Conservation (phyloP, 106 monocot genomes). For the Acorus calamus region DNA sequence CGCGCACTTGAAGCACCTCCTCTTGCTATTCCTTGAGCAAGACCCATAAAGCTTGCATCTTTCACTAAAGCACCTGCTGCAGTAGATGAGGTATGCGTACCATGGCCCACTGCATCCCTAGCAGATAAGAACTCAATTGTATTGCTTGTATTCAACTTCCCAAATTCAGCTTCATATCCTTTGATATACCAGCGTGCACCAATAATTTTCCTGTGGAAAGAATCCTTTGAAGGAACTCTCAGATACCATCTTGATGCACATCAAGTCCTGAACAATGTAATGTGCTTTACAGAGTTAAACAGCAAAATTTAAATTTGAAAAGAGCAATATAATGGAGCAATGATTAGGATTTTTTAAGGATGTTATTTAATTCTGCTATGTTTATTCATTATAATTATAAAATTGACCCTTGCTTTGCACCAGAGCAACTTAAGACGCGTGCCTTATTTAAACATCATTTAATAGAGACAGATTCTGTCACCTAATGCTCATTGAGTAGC, state of each 20-base stretch:
- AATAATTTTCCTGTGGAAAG: constrained; percentile 53
- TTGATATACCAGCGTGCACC: constrained; percentile 63
- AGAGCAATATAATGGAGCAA: no score
- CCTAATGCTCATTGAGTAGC: no score
- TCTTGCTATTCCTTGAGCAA: constrained; percentile 52
- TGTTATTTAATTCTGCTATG: no score
- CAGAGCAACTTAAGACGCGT: no score
- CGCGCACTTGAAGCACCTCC: constrained; percentile 46
- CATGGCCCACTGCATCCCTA: constrained; percentile 52
- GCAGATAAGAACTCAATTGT: constrained; percentile 40
- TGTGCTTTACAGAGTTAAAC: no score
- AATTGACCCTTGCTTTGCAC: no score
- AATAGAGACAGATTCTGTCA: no score
- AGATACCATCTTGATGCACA: constrained; percentile 1
- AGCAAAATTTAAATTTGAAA: no score
- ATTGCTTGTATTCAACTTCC: constrained; percentile 40
- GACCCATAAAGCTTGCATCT: constrained; percentile 40
- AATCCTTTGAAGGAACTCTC: constrained; percentile 13
- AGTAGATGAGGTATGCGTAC: constrained; percentile 66
- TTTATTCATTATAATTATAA: no score
- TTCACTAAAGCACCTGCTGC: constrained; percentile 35
- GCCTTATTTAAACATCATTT: no score
- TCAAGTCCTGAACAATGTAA: background rate
- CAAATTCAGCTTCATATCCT: constrained; percentile 60
- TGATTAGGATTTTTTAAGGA: no score